These are phyloP conservation scores for Mycena latifolia DNA, from an alignment of 768 basidiomycete species.

Conservation along the genomic window DNA sequence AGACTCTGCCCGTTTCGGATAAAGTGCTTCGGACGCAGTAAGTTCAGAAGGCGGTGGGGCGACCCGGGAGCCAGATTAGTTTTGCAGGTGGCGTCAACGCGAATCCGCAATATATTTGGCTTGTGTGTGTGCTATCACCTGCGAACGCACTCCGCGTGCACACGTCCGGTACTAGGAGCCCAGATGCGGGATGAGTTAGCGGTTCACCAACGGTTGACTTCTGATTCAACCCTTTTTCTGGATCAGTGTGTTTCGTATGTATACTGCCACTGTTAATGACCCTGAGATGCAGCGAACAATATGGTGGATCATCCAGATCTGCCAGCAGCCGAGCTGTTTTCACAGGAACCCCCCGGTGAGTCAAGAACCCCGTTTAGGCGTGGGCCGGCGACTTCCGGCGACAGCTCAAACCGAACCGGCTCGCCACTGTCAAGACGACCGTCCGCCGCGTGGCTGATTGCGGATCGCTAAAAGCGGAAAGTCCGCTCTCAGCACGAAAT, in stretches of 20 bases:
- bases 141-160: too few species aligned
- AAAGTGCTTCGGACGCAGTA: too few species aligned
- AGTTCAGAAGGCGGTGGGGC: too few species aligned
- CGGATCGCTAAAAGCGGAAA: not conserved
- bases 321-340: too few species aligned
- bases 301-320: not conserved
- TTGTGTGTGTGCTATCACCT: too few species aligned
- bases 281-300: not conserved
- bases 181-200: too few species aligned
- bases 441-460: not conserved
- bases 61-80: too few species aligned
- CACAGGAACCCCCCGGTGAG: slow-evolving; percentile 1
- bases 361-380: not conserved
- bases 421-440: slow-evolving; percentile 5
- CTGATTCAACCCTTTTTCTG: not conserved
- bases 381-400: not conserved
- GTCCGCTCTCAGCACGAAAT: not conserved
- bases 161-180: too few species aligned
- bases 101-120: too few species aligned
- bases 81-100: too few species aligned
- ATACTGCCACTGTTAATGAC: too few species aligned
- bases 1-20: too few species aligned
- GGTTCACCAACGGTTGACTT: not conserved
- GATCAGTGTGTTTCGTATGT: not conserved
- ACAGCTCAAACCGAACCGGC: not conserved